Evolutionary conservation across 768 basidiomycete genomes (phyloP).

Genomic region (Suillus paluster): DNA sequence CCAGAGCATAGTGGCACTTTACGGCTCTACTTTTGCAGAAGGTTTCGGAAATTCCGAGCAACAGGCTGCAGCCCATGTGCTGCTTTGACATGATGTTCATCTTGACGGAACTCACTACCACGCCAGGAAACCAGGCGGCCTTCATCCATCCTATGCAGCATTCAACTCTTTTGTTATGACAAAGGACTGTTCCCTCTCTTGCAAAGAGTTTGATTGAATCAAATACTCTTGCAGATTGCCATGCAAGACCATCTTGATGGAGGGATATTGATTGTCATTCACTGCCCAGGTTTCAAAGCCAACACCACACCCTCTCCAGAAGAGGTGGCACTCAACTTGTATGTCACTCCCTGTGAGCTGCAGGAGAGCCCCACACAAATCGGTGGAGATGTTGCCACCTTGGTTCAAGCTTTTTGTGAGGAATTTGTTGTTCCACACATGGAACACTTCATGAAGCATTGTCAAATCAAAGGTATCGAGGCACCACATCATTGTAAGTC

Average conservation of each 20-base stretch:
- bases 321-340: conserved; percentile 11
- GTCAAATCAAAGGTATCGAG: conserved; percentile 3
- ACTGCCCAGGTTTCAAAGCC: conserved; percentile 6
- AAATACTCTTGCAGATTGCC: conserved; percentile 6
- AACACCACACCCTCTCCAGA: background rate
- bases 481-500: conserved; percentile 7
- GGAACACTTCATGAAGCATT: conserved; percentile 6
- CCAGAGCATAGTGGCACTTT: background rate
- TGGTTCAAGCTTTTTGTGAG: conserved; percentile 16
- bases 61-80: conserved; percentile 3
- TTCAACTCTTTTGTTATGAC: background rate
- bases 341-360: conserved; percentile 13
- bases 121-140: background rate
- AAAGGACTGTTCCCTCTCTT: background rate
- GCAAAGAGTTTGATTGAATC: background rate
- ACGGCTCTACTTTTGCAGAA: conserved; percentile 1
- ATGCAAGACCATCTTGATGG: conserved; percentile 18
- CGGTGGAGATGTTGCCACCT: conserved; percentile 3
- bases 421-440: conserved; percentile 17
- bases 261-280: conserved; percentile 11
- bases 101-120: conserved; percentile 7
- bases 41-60: conserved; percentile 7
- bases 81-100: conserved; percentile 10
- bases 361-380: background rate
- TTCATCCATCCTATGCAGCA: conserved; percentile 4